A percentile compares a stretch with the other conserved stretches of the same genome.
Evolutionary conservation across 2,329 filamentous ascomycete species (phyloP).

Genomic region (Furcasterigmium sp.): DNA sequence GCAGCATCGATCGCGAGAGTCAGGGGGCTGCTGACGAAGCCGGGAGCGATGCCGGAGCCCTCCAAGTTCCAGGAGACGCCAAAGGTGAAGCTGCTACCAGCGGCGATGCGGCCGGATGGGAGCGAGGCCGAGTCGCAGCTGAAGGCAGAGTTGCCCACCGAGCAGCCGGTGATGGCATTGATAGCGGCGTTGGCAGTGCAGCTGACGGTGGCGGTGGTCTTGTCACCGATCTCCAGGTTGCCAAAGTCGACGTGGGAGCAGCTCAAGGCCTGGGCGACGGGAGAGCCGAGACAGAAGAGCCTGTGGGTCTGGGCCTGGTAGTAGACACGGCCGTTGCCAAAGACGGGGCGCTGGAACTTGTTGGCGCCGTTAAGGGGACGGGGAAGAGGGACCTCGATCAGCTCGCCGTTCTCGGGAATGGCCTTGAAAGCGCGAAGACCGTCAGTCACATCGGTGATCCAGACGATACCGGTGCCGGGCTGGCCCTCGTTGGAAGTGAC

Average conservation of each 20-base stretch:
- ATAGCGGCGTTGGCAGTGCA: slow-evolving; percentile 32
- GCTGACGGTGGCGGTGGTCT: slow-evolving; percentile 21
- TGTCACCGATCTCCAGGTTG: slow-evolving; percentile 24
- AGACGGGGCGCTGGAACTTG: slow-evolving; percentile 32
- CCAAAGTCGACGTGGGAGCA: slow-evolving; percentile 35
- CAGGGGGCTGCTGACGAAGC: slow-evolving; percentile 27
- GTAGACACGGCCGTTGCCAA: slow-evolving; percentile 34
- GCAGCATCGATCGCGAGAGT: slow-evolving; percentile 30
- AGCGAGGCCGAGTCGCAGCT: slow-evolving; percentile 29
- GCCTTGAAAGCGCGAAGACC: slow-evolving; percentile 32
- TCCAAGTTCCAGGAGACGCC: slow-evolving; percentile 31
- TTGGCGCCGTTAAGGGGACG: slow-evolving; percentile 29
- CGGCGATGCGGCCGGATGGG: slow-evolving; percentile 25
- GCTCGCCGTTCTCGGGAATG: slow-evolving; percentile 25
- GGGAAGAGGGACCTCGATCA: slow-evolving; percentile 26
- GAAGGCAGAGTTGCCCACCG: slow-evolving; percentile 27
- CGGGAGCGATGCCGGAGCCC: slow-evolving; percentile 23
- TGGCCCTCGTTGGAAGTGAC: slow-evolving; percentile 29
- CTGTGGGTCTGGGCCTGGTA: slow-evolving; percentile 24
- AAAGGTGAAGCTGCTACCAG: slow-evolving; percentile 31
- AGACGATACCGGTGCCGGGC: slow-evolving; percentile 30
- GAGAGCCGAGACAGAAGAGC: slow-evolving; percentile 28
- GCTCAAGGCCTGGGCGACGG: slow-evolving; percentile 32
- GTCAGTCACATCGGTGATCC: slow-evolving; percentile 30
- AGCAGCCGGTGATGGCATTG: slow-evolving; percentile 28